Evolutionary conservation across 371 early-diverging fungal genomes (phyloP), one percentile per base, ranked within the genome.

Genomic region (Thermomucor indicae-seudaticae): DNA sequence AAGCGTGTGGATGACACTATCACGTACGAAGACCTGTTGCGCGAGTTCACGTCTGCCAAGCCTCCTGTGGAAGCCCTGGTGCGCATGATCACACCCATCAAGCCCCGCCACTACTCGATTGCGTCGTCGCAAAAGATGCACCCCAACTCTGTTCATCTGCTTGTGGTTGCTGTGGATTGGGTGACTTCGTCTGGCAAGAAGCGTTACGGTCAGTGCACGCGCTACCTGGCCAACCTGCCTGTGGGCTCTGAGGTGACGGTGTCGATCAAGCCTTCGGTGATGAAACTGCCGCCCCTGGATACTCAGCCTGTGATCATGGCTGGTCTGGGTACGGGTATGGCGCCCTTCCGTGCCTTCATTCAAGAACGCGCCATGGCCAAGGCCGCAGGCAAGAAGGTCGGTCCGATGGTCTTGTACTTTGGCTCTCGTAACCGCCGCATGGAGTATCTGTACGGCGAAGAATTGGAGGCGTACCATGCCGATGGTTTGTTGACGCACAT

Each of bases 251-350:
- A 67, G 6, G 80, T 96, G 35, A 85, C 87, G 19, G 96, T 95
- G 7, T 83, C 89, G 25, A 86, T 95, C 79, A 95, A 94, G 78
- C 93, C 93, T 23, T 92, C 92, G 1, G 93, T 94, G 24, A 95
- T 95, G 96, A 92, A 90, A 67, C 70, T 95, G 48, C 95, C 95
- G 42, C 84, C 86, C 32, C 72, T 80, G 31, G 88, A 87, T 54
- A 64, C 67, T 42, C 87, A 88, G 56, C 96, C 96, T 42, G 90
- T 96, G 22, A 86, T 95, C 63, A 95, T 96, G 93, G 89, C 95
- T 41, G 96, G 96, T 59, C 81, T 95, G 30, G 96, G 96, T 61
- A 96, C 96, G 6, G 96, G 96, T 57, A 94, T 96, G 92, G 96
- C 96, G 16, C 96, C 96, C 29, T 95, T 95, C 89, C 88, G 93